Evolutionary conservation across 805 yeast genomes (phyloP).

Genomic region (Kuraishia piskuri): DNA sequence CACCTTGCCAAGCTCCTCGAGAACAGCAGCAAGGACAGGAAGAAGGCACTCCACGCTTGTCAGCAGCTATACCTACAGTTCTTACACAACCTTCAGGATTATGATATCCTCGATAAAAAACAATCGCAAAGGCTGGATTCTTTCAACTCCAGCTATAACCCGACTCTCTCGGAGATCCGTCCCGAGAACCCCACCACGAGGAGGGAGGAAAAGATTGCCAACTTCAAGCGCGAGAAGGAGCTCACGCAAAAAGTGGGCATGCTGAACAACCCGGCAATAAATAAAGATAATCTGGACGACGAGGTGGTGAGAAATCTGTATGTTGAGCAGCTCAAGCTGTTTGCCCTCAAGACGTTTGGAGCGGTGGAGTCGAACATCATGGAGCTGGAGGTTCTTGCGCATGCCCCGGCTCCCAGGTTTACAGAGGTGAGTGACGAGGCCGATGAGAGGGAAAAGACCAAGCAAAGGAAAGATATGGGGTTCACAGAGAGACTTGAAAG

Average conservation of each 20-base stretch:
- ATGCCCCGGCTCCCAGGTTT: conserved; percentile 25
- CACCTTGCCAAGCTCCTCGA: conserved; percentile 39
- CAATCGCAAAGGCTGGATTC: conserved; percentile 30
- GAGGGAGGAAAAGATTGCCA: conserved; percentile 67
- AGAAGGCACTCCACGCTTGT: conserved; percentile 29
- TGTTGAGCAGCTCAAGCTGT: conserved; percentile 44
- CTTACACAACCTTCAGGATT: conserved; percentile 34
- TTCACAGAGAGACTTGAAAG: conserved; percentile 61
- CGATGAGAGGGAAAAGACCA: conserved; percentile 9
- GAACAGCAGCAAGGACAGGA: conserved; percentile 15
- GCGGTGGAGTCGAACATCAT: conserved; percentile 49
- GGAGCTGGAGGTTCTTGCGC: conserved; percentile 58
- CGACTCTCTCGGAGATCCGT: conserved; percentile 29
- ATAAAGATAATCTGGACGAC: conserved; percentile 44
- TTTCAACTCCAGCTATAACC: conserved; percentile 30
- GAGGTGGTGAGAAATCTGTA: conserved; percentile 51
- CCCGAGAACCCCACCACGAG: conserved; percentile 30
- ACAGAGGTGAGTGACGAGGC: conserved; percentile 8
- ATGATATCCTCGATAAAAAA: conserved; percentile 28
- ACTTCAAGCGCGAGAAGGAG: conserved; percentile 51
- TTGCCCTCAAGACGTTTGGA: conserved; percentile 44
- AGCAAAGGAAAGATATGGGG: conserved; percentile 14
- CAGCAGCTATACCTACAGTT: conserved; percentile 36
- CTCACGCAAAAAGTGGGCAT: conserved; percentile 33
- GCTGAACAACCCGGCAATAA: conserved; percentile 25